These are phyloP conservation scores for Podospora sp. DNA, from an alignment of 495 filamentous ascomycete genomes.

Conservation along the genomic window DNA sequence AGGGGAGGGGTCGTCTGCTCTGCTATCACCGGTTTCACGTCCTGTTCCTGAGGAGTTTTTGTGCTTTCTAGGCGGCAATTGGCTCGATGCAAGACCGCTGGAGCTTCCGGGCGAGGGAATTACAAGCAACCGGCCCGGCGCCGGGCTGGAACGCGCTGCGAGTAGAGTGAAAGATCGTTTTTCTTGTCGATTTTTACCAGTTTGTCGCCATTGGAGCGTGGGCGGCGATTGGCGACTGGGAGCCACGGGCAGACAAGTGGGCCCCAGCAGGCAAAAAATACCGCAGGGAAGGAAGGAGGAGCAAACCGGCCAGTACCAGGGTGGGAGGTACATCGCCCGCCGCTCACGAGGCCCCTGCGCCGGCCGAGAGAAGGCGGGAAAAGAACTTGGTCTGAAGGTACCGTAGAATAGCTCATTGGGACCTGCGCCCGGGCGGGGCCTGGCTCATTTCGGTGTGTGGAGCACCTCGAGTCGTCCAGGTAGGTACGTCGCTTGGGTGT, in stretches of 20 bases:
- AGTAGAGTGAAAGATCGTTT: conserved; percentile 4
- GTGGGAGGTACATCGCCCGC: conserved; percentile 32
- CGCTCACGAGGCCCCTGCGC: conserved; percentile 21
- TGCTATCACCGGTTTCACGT: background rate
- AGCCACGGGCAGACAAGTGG: conserved; percentile 15
- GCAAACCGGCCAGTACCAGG: conserved; percentile 26
- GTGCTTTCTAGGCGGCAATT: conserved; percentile 12
- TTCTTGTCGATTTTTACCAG: conserved; percentile 6
- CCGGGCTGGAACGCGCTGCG: conserved; percentile 13
- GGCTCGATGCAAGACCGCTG: conserved; percentile 7
- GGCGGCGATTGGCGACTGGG: conserved; percentile 14
- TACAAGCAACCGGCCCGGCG: conserved; percentile 10
- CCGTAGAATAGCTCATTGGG: conserved; percentile 28
- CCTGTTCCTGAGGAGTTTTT: background rate
- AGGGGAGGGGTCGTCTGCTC: background rate
- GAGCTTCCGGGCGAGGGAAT: conserved; percentile 17
- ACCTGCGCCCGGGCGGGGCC: conserved; percentile 29
- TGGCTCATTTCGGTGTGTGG: background rate
- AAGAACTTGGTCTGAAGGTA: conserved; percentile 13
- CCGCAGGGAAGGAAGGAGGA: conserved; percentile 30
- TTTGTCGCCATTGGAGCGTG: conserved; percentile 14
- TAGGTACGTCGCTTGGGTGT: conserved; percentile 25
- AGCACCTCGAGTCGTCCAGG: background rate
- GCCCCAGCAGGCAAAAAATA: conserved; percentile 40
- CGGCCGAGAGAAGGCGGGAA: background rate